Evolutionary conservation across 768 basidiomycete genomes (phyloP), one percentile per base, ranked within the genome.

Genomic region (Phlegmacium glaucopus): DNA sequence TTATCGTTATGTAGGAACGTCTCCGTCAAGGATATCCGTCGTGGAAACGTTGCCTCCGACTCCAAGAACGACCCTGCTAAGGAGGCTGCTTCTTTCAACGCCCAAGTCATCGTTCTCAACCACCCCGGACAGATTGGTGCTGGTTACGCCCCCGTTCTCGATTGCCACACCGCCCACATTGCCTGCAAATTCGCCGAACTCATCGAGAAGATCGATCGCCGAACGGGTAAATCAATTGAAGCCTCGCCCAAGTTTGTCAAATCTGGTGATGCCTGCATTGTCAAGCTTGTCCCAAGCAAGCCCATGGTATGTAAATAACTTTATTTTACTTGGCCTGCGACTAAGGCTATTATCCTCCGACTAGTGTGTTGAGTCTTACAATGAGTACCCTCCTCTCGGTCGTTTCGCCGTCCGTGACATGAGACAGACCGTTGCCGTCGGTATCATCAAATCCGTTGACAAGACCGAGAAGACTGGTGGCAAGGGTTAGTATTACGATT

Each of bases 41-140:
- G 96, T 79, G 96, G 96, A 53, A 97, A 98, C 75, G 96, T 98
- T 61, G 91, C 90, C 67, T 96, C 94, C 58, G 96, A 99, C 84
- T 93, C 94, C 62, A 99, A 99, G 91, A 97, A 97, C 75, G 95
- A 98, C 80, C 96, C 96, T 61, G 93, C 94, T 59, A 96, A 94
- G 85, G 94, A 96, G 77, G 94, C 94, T 56, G 91, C 93, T 55
- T 95, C 94, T 52, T 95, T 98, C 91, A 97, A 87, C 74, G 95
- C 96, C 58, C 96, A 98, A 81, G 95, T 98, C 78, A 98, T 99
- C 69, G 90, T 99, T 67, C 87, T 99, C 71, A 98, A 98, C 83
- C 96, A 99, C 84, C 96, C 96, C 44, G 96, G 96, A 79, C 96
- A 99, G 72, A 98, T 99, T 67, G 92, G 92, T 76, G 91, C 94